Conservation (phyloP, 441 rosid species). For the Adansonia rubrostipa region DNA sequence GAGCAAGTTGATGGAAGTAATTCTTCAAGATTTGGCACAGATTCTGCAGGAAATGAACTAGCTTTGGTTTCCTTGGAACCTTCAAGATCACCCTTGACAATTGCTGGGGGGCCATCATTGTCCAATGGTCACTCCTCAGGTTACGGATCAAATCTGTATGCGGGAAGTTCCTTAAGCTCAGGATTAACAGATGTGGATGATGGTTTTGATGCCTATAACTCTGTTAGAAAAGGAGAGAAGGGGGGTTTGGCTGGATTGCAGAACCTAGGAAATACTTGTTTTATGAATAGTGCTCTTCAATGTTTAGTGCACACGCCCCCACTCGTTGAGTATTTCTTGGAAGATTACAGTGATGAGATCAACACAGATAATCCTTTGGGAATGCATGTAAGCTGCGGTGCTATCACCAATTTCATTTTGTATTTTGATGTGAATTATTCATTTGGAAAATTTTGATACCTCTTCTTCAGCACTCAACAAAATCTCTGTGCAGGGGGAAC, state of each 20-base stretch:
- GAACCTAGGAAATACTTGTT: slow-evolving; percentile 73
- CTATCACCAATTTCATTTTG: background rate
- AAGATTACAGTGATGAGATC: slow-evolving; percentile 59
- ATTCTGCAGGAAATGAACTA: slow-evolving; percentile 55
- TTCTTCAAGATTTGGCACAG: slow-evolving; percentile 48
- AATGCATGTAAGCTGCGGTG: slow-evolving; percentile 54
- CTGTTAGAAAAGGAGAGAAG: slow-evolving; percentile 50
- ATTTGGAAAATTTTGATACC: background rate
- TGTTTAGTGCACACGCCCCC: slow-evolving; percentile 69
- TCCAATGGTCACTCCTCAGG: slow-evolving; percentile 55
- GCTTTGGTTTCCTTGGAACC: slow-evolving; percentile 81
- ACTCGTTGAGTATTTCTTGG: slow-evolving; percentile 60
- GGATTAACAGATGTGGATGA: slow-evolving; percentile 41
- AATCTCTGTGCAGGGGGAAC: slow-evolving; percentile 68
- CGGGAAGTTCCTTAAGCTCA: slow-evolving; percentile 45
- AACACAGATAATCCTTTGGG: slow-evolving; percentile 65
- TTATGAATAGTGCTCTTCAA: slow-evolving; percentile 71
- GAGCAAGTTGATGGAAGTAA: slow-evolving; percentile 49
- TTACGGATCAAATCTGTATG: slow-evolving; percentile 41
- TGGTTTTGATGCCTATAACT: slow-evolving; percentile 39
- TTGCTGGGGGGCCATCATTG: slow-evolving; percentile 52
- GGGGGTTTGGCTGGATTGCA: slow-evolving; percentile 71
- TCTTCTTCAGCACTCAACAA: slow-evolving; percentile 15
- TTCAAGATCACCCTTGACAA: slow-evolving; percentile 53
- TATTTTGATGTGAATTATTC: slow-evolving; percentile 13